These are phyloP conservation scores for Escovopsis weberi DNA, from an alignment of 2,329 filamentous ascomycete genomes.

Conservation along the genomic window DNA sequence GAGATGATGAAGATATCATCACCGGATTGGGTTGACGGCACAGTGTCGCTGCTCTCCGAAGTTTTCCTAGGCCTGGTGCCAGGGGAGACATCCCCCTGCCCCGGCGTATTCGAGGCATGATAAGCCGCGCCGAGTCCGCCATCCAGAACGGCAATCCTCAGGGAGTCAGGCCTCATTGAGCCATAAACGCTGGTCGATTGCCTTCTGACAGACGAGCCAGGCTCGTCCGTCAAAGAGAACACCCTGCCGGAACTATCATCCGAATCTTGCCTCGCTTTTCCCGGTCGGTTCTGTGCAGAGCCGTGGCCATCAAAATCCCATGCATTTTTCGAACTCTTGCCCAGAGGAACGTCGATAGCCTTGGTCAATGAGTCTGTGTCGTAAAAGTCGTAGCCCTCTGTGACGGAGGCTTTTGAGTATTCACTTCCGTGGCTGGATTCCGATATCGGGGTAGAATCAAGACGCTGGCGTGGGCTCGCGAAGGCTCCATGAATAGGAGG, in stretches of 20 bases:
- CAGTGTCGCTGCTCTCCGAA: conserved; percentile 1
- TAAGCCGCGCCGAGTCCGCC: conserved; percentile 21
- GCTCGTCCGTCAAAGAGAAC: conserved; percentile 41
- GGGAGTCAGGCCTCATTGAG: conserved; percentile 15
- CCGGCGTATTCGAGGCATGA: conserved; percentile 31
- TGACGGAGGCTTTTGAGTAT: conserved; percentile 32
- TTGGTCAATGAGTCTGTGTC: conserved; percentile 38
- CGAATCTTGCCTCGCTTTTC: conserved; percentile 35
- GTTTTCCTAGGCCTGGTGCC: conserved; percentile 1
- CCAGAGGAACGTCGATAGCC: conserved; percentile 37
- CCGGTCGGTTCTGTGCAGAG: conserved; percentile 10
- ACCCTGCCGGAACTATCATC: conserved; percentile 43
- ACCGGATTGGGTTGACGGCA: conserved; percentile 15
- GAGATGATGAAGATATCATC: conserved; percentile 31
- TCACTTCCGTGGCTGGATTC: conserved; percentile 35
- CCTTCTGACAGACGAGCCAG: conserved; percentile 13
- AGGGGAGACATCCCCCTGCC: conserved; percentile 17
- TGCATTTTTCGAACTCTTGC: conserved; percentile 24
- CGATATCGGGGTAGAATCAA: conserved; percentile 37
- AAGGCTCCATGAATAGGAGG: conserved; percentile 27
- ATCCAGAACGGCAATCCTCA: conserved; percentile 11
- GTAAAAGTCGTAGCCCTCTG: conserved; percentile 53
- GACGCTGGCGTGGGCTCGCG: conserved; percentile 26
- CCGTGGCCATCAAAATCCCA: conserved; percentile 17
- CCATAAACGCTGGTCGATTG: conserved; percentile 7